Base-by-base conservation (phyloP, 129 eudicot genomes). In the Lactuca sativa region DNA sequence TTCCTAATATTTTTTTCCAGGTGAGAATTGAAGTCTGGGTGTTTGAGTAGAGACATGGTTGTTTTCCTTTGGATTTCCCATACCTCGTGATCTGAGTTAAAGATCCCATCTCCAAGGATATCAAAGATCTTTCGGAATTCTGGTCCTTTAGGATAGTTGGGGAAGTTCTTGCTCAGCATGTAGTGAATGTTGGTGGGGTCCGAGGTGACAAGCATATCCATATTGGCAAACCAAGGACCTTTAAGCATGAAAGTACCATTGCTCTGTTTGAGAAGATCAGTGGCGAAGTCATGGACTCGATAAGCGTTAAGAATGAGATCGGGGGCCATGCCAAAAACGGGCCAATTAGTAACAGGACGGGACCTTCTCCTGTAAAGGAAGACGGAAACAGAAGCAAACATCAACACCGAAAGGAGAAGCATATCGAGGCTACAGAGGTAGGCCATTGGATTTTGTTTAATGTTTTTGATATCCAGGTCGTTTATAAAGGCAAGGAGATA, bases 131-230 rank as follows among this genome's bases (percentile, higher is more conserved):
- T 57, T 3, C 78, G 70, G 40, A 77, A 81, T 4, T 77, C 56
- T 4, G 84, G 82, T n/a, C 84, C 88, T 51, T 83, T 85, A 1
- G 86, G 86, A 13, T 81, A 85, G 62, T 85, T 25, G 30, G 30
- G 30, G 30, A 25, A 25, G 30, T 25, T 25, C 30, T 25, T 25
- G 30, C 30, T 25, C 68, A 84, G 41, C 18, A 84, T 38, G 62
- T 79, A 30, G 67, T 85, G 86, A 10, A 84, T 79, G 58, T 87
- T 84, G n/a, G 89, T 78, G 6, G 93, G 93, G 59, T 84, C 86
- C 1, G 75, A 41, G 25, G 89, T 84, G 21, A 71, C 1, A 0
- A 87, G 49, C 71, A 79, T 59, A 58, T 82, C 73, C 72, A 77
- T 66, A 25, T 77, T 79, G 17, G 87, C 40, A 47, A 87, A 72